Conservation (phyloP, 305 asterid genomes). For the Solanum hybrid region DNA sequence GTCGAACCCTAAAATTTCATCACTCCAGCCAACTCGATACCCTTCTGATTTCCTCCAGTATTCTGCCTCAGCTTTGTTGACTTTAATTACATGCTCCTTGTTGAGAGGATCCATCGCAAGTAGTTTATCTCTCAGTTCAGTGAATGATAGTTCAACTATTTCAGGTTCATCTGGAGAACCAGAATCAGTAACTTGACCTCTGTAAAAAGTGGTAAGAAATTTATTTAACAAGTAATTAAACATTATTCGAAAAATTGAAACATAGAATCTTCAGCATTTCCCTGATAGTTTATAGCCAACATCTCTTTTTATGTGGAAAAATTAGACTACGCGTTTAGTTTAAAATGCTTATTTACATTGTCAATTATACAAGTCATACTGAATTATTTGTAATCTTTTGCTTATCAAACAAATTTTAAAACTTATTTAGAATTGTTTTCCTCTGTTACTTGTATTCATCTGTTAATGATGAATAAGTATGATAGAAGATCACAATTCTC, state of each 20-base stretch:
- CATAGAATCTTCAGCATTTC: neutral
- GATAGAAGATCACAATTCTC: neutral
- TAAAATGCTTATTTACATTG: neutral
- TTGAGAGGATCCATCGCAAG: conserved; percentile 79
- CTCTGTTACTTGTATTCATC: neutral
- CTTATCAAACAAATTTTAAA: neutral
- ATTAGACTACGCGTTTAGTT: neutral
- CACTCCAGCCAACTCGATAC: conserved; percentile 95
- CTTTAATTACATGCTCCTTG: conserved; percentile 61
- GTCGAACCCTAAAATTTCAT: conserved; percentile 92
- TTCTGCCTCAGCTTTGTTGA: conserved; percentile 91
- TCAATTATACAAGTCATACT: neutral
- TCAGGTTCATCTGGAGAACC: conserved; percentile 39
- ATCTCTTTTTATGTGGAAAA: neutral
- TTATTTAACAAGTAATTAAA: neutral
- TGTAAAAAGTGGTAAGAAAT: conserved; percentile 22
- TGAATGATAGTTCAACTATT: conserved; percentile 60
- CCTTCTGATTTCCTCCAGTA: conserved; percentile 94
- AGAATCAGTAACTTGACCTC: conserved; percentile 30
- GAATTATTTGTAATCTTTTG: neutral
- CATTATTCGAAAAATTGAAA: neutral
- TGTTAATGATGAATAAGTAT: neutral
- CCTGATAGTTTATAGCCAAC: neutral
- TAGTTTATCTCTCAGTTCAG: conserved; percentile 86
- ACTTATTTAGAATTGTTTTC: neutral